phyloP scores from a whole-genome alignment of 768 basidiomycete species.

The Erythrobasidium yunnanense region DNA sequence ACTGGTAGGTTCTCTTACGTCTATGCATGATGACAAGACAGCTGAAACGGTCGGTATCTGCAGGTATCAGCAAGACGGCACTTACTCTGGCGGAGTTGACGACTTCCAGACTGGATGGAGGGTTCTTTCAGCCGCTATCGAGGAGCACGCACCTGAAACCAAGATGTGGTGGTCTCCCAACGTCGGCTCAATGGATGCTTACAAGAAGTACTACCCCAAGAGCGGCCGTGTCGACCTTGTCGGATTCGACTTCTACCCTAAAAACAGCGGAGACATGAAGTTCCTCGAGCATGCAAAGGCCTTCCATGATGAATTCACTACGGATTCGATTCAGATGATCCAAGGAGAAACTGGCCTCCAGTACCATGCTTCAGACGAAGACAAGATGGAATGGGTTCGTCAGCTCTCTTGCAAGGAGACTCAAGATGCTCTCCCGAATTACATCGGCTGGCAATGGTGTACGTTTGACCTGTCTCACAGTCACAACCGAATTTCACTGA shows the following conservation, averaged over 20 bases:
- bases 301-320: conserved; percentile 20
- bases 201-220: conserved; percentile 27
- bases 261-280: not conserved
- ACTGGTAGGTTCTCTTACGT: not conserved
- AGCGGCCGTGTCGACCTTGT: conserved; percentile 15
- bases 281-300: conserved; percentile 10
- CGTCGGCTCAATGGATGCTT: conserved; percentile 8
- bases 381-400: conserved; percentile 25
- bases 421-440: conserved; percentile 17
- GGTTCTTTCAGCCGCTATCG: not conserved
- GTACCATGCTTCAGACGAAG: conserved; percentile 17
- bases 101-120: conserved; percentile 29
- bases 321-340: not conserved
- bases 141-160: conserved; percentile 20
- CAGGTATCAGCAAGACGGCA: conserved; percentile 26
- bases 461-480: not conserved
- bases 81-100: conserved; percentile 16
- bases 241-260: conserved; percentile 1
- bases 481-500: not conserved
- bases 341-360: conserved; percentile 26
- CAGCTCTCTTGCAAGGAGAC: not conserved
- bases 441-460: not conserved
- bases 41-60: too few relatives aligned
- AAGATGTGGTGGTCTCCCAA: conserved; percentile 26
- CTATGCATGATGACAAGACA: too few relatives aligned